phyloP scores from a whole-genome alignment of 805 yeast genomes.

The Sungouiella thailandica region DNA sequence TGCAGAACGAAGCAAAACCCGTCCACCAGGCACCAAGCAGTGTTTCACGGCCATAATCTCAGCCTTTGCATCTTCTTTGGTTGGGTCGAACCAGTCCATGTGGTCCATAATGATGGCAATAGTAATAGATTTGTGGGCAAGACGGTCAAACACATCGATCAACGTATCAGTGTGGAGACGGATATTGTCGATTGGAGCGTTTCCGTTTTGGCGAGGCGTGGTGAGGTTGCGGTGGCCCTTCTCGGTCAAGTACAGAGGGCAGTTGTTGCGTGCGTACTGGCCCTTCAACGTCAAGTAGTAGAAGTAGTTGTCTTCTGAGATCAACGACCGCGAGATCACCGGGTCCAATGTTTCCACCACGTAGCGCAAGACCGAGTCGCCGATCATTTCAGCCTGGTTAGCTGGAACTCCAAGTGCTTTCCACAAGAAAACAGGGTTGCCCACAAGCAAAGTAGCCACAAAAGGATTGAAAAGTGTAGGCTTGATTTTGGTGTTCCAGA shows the following conservation, averaged over 20 bases:
- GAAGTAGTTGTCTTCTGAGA: conserved; percentile 72
- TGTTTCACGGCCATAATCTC: conserved; percentile 62
- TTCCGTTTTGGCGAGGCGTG: conserved; percentile 24
- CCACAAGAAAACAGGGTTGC: conserved; percentile 86
- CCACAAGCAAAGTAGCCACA: conserved; percentile 61
- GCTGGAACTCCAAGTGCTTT: conserved; percentile 87
- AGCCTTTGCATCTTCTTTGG: conserved; percentile 54
- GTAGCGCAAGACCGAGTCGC: conserved; percentile 62
- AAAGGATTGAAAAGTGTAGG: conserved; percentile 70
- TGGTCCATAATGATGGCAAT: conserved; percentile 86
- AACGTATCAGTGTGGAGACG: conserved; percentile 77
- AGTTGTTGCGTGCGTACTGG: conserved; percentile 52
- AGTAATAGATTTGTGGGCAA: conserved; percentile 58
- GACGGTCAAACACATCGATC: conserved; percentile 67
- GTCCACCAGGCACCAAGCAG: conserved; percentile 62
- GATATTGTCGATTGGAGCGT: conserved; percentile 59
- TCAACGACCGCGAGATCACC: conserved; percentile 54
- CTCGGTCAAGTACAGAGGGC: conserved; percentile 70
- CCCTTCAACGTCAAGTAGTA: conserved; percentile 68
- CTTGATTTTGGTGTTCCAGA: conserved; percentile 60
- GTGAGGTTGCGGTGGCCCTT: conserved; percentile 51
- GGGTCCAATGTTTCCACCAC: conserved; percentile 79
- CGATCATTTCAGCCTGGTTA: conserved; percentile 80
- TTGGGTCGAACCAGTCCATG: conserved; percentile 85
- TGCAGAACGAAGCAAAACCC: conserved; percentile 75